Percentiles rank a stretch among this genome's conserved stretches.
Evolutionary conservation across 2,329 filamentous ascomycete species (phyloP).

Genomic region (Pseudonectria buxi): DNA sequence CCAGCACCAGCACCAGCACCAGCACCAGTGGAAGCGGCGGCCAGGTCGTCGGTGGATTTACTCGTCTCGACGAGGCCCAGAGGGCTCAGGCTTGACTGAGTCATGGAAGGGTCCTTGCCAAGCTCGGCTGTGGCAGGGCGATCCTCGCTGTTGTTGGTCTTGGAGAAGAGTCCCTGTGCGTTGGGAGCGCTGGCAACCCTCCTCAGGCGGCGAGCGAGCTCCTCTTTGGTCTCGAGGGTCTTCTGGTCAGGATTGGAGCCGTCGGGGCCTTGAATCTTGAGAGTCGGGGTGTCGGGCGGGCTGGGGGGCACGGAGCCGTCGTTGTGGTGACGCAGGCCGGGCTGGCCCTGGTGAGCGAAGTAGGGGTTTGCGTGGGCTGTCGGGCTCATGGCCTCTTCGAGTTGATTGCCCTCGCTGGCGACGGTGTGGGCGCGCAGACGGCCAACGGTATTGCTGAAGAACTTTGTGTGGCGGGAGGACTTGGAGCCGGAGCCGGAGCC

Average conservation of each 20-base stretch:
- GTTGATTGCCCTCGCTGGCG: slow-evolving; percentile 82
- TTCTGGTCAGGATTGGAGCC: slow-evolving; percentile 59
- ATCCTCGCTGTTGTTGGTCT: slow-evolving; percentile 46
- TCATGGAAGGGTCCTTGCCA: slow-evolving; percentile 68
- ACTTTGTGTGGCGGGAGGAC: slow-evolving; percentile 76
- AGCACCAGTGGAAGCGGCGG: slow-evolving; percentile 17
- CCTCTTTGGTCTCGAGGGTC: slow-evolving; percentile 79
- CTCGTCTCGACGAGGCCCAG: slow-evolving; percentile 30
- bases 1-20: slow-evolving; percentile 27
- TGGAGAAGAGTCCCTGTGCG: slow-evolving; percentile 81
- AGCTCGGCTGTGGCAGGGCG: slow-evolving; percentile 81
- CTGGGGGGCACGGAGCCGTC: slow-evolving; percentile 88
- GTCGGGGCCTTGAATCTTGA: slow-evolving; percentile 65
- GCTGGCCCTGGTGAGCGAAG: slow-evolving; percentile 92
- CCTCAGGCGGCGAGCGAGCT: slow-evolving; percentile 84
- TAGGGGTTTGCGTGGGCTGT: slow-evolving; percentile 95
- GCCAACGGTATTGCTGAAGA: slow-evolving; percentile 78
- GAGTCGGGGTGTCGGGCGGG: slow-evolving; percentile 79
- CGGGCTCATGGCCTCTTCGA: slow-evolving; percentile 84
- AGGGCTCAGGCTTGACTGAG: slow-evolving; percentile 39
- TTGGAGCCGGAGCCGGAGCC: slow-evolving; percentile 37
- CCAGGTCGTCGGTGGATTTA: slow-evolving; percentile 16
- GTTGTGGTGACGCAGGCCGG: slow-evolving; percentile 88
- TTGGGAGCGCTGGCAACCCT: slow-evolving; percentile 95
- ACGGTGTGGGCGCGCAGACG: slow-evolving; percentile 86